Evolutionary conservation across 2,329 filamentous ascomycete species (phyloP).

Genomic region (Chaetomium olivaceum): DNA sequence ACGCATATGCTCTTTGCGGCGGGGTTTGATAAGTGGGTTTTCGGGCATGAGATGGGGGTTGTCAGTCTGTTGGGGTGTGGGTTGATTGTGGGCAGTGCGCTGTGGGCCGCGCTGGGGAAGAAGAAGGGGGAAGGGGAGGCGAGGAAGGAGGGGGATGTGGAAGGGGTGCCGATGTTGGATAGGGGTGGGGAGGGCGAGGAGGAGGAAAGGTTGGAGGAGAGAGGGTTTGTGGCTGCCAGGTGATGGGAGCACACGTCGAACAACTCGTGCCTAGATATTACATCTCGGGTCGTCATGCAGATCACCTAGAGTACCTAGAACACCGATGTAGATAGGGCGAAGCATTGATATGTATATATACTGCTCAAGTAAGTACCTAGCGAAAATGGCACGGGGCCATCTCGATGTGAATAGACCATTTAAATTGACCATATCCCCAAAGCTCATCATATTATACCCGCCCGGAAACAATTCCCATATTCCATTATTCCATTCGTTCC

Average conservation of each 20-base stretch:
- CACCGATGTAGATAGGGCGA: neutral
- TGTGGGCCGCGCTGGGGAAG: slow-evolving; percentile 52
- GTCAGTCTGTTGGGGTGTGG: slow-evolving; percentile 53
- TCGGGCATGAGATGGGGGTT: slow-evolving; percentile 52
- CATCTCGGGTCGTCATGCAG: too few species aligned
- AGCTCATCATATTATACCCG: neutral
- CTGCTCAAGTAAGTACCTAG: neutral
- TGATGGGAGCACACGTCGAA: too few species aligned
- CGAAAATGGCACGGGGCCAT: neutral
- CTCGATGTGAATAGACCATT: neutral
- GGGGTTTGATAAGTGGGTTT: slow-evolving; percentile 54
- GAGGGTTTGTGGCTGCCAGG: neutral
- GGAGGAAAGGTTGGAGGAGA: slow-evolving; percentile 26
- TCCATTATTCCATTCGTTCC: neutral
- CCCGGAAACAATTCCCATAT: too few species aligned
- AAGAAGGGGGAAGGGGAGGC: slow-evolving; percentile 30
- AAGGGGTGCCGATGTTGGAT: slow-evolving; percentile 43
- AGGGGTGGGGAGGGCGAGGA: slow-evolving; percentile 29
- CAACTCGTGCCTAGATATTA: too few species aligned
- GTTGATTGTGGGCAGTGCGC: slow-evolving; percentile 54
- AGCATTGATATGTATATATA: neutral
- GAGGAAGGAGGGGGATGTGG: slow-evolving; percentile 34
- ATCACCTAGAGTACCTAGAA: too few species aligned
- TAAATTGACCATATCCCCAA: too few species aligned
- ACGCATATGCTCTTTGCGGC: slow-evolving; percentile 60